Evolutionary conservation across 2,329 filamentous ascomycete species (phyloP), one percentile per base, ranked within the genome.

Genomic region (Botrytis cinerea): DNA sequence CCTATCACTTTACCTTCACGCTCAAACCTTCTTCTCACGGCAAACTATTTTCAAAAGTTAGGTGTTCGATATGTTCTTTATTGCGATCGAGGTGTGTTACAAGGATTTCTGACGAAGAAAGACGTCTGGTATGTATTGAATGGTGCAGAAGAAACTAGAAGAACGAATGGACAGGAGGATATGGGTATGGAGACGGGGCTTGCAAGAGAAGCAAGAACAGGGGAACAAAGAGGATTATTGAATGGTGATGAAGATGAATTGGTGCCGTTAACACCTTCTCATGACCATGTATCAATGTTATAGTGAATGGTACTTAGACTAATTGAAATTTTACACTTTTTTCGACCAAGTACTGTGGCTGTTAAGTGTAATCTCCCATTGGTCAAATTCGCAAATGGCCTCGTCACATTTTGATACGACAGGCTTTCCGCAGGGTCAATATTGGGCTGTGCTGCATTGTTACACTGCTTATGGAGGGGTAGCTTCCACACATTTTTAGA

Each of bases 81-180:
- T 81, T 90, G 89, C 57, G 93, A 98, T 77, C 88, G 91, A 67
- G 96, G 96, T 32, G 88, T 89, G 68, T 84, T 99, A 57, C 91
- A 93, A 81, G 96, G 96, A 0, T 82, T 99, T 66, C 84, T 98
- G 77, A 99, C 96, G 32, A 98, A 98, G 85, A 99, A 99, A 85
- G 96, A 99, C 83, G 91, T 97, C 48, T 98, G 95, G 93, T 95
- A 93, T 82, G 90, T 98, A 57, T 86, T 98, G 63, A 94, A 97
- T 80, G 93, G 92, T 60, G 90, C 89, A 16, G 91, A 92, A 76
- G 89, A 91, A 81, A 88, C 87, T 72, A 84, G 86, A 40, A 83
- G 85, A 73, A 77, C 78, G 25, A 76, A 78, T 72, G 75, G 73
- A 18, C 72, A 74, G 14, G 82, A 85, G 75, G 84, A 76, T 78